Evolutionary conservation across 345 rosid genomes (phyloP).

Genomic region (Camelina sativa): DNA sequence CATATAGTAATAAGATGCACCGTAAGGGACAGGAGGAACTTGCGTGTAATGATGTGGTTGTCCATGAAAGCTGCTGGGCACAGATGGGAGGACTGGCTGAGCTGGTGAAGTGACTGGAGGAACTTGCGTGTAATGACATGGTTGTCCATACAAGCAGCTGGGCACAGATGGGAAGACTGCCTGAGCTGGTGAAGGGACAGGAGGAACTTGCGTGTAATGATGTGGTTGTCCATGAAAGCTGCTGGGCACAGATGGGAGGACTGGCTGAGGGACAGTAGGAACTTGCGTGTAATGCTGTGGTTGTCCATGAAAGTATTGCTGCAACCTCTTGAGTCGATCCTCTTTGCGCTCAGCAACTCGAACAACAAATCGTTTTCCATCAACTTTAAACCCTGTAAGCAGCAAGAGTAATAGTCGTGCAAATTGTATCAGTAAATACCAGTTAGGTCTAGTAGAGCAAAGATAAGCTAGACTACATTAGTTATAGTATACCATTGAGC

Average conservation of each 20-base stretch:
- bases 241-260: conserved; percentile 11
- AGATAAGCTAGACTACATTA: conserved; percentile 9
- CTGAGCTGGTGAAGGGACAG: conserved; percentile 31
- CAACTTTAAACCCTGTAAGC: conserved; percentile 50
- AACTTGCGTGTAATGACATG: conserved; percentile 21
- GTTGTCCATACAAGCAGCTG: not conserved
- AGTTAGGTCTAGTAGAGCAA: conserved; percentile 1
- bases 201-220: conserved; percentile 26
- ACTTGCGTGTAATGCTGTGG: conserved; percentile 18
- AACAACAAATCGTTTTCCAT: conserved; percentile 56
- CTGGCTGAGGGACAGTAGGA: conserved; percentile 37
- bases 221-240: conserved; percentile 2
- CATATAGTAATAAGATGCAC: conserved; percentile 41
- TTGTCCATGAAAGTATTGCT: conserved; percentile 25
- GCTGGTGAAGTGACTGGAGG: conserved; percentile 31
- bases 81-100: conserved; percentile 22
- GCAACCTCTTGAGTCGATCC: conserved; percentile 50
- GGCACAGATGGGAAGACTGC: conserved; percentile 26
- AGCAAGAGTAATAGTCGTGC: not conserved
- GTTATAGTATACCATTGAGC: conserved; percentile 55
- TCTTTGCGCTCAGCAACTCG: conserved; percentile 66
- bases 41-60: conserved; percentile 7
- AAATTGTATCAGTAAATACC: conserved; percentile 20
- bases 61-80: conserved; percentile 19
- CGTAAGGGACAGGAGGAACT: conserved; percentile 33